Evolutionary conservation across 2,329 filamentous ascomycete species (phyloP), one percentile per base, ranked within the genome.

Genomic region (Xylaria sp.): DNA sequence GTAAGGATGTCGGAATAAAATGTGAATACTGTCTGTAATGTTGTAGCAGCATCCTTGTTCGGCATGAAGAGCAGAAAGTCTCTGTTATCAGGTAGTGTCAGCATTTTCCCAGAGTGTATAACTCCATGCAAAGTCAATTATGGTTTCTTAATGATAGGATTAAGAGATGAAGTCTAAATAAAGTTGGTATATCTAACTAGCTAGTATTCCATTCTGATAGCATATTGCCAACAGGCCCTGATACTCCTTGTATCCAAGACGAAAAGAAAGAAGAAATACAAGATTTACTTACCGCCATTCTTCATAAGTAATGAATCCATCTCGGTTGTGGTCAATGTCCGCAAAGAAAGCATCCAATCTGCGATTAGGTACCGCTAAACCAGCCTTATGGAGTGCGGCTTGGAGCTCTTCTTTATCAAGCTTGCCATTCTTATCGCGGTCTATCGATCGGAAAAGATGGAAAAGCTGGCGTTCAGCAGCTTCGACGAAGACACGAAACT

Each of bases 61-160:
- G 90, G 90, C 83, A 98, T 92, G 82, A 98, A 98, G 54, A 98
- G 89, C 31, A 98, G 87, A 80, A 98, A 99, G 81, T 98, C 92
- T 80, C 94, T 97, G 28, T 39, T 39, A 43, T 31, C 23, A 52
- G 7, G 20, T 2, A 3, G 36, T 63, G 49, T 64, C 49, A 70
- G 69, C 46, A 61, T 58, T 36, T 49, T 33, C 58, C 52, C 13
- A 4, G 18, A 25, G 41, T 49, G 15, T 49, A 13, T 10, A 46
- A 58, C 15, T 33, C 46, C n/a, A 39, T 1, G 20, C 31, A 58
- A 55, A 41, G 28, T 20, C 28, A 39, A 51, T 23, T 25, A 33
- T 20, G 12, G 41, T 43, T 52, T 39, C 13, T 25, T 5, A 18
- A 54, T n/a, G 49, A 52, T 18, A 59, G 20, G 9, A 25, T 43